Base-by-base conservation (phyloP, 306 rosid species). In the Lablab purpureus region DNA sequence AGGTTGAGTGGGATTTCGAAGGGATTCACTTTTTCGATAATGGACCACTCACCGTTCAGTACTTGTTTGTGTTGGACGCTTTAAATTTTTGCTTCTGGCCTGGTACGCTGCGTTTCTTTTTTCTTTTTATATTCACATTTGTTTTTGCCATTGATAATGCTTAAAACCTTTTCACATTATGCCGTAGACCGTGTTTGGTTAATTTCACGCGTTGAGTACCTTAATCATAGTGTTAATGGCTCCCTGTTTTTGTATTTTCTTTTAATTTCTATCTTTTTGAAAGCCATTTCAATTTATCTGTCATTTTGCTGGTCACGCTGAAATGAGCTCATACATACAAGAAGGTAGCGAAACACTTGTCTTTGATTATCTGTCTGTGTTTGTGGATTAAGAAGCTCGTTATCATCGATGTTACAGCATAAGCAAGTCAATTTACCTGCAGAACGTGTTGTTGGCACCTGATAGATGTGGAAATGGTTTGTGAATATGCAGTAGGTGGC, bases 61-160 rank as follows among this genome's bases (percentile, higher is more conserved):
- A 92, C 84, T 83, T 95, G 70, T 80, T 95, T 69, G 99, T 95
- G 10, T 71, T 92, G 82, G 98, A 95, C 75, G 94, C 98, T 85
- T 51, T 95, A 72, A 95, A 95, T 82, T 95, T 95, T 84, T 95
- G 99, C 85, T 95, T 95, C 85, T 95, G 98, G 99, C 98, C 98
- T 34, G 99, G 99, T 95, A 85, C 19, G 9, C 4, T 21, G 7
- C 7, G 3, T 75, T 10, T 18, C 1, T 75, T 17, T 6, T 18
- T 13, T 37, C 6, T 6, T 23, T 14, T 3, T 3, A 36, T 32
- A 2, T 40, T 2, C 2, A 4, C 23, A 18, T 6, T 46, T 30
- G 2, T 23, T 28, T 69, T 5, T 18, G 3, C 15, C 30, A 17
- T 41, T 7, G 10, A n/a, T 56, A 56, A 79, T 27, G 69, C 60